phyloP scores from a whole-genome alignment of 805 yeast species.

The Metschnikowia anglica region DNA sequence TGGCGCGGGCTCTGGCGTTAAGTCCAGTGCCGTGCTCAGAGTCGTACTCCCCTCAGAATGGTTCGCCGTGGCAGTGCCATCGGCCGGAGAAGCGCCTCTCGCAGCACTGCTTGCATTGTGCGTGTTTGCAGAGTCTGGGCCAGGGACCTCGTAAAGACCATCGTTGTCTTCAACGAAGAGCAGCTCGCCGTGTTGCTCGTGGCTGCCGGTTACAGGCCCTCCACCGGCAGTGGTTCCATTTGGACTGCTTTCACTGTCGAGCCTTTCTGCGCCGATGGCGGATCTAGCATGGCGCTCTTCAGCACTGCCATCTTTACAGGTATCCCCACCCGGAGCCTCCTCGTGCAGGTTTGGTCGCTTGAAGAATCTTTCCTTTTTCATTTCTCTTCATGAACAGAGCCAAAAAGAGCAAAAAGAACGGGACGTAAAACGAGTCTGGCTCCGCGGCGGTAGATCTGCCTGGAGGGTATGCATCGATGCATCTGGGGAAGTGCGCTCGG shows the following conservation, averaged over 20 bases:
- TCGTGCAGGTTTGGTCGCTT: not conserved
- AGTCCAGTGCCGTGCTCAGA: not conserved
- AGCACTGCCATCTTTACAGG: too few species aligned
- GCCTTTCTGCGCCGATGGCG: too few species aligned
- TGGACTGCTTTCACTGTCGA: not conserved
- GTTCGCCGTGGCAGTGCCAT: not conserved
- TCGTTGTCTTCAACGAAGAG: not conserved
- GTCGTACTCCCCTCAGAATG: not conserved
- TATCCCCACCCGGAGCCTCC: not conserved
- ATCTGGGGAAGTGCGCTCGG: too few species aligned
- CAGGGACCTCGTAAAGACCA: not conserved
- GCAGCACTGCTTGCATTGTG: not conserved
- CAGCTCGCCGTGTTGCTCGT: not conserved
- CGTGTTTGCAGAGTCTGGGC: too few species aligned
- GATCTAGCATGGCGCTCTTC: too few species aligned
- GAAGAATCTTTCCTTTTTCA: conserved; percentile 2
- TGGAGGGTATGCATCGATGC: too few species aligned
- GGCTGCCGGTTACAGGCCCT: too few species aligned
- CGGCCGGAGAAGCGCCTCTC: not conserved
- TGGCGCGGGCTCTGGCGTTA: not conserved
- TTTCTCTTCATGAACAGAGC: not conserved
- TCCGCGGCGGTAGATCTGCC: too few species aligned
- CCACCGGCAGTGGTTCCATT: not conserved
- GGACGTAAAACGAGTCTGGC: too few species aligned
- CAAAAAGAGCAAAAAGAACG: too few species aligned